Evolutionary conservation across 805 yeast species (phyloP).

Genomic region (Huiozyma naganishii): DNA sequence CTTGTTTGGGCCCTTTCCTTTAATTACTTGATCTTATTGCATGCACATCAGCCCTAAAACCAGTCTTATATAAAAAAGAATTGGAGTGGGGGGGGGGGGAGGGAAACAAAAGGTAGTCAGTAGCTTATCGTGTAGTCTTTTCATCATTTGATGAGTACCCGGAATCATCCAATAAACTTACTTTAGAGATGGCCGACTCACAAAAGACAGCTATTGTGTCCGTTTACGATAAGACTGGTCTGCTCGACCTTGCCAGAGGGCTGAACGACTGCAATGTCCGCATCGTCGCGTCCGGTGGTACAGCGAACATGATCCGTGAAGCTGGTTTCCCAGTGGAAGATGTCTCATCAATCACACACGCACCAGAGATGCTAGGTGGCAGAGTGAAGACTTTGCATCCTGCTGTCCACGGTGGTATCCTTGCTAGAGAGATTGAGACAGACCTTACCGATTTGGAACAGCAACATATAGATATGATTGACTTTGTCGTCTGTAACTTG

Average conservation of each 20-base stretch:
- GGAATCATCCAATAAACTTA: too few relatives aligned
- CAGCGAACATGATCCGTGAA: conserved; percentile 86
- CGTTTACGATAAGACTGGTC: conserved; percentile 94
- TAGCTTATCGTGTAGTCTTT: too few relatives aligned
- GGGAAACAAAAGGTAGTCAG: too few relatives aligned
- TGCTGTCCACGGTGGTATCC: conserved; percentile 94
- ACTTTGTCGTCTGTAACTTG: conserved; percentile 91
- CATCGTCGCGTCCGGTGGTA: conserved; percentile 93
- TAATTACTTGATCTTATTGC: too few relatives aligned
- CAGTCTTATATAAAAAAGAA: too few relatives aligned
- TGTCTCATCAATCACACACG: conserved; percentile 87
- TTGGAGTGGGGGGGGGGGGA: too few relatives aligned
- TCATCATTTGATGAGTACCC: too few relatives aligned
- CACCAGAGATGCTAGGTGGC: conserved; percentile 98
- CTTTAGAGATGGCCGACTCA: too few relatives aligned
- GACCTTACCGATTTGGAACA: conserved; percentile 80
- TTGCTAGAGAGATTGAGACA: conserved; percentile 82
- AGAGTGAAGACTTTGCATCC: conserved; percentile 97
- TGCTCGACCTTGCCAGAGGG: conserved; percentile 91
- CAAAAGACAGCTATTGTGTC: conserved; percentile 84
- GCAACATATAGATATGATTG: conserved; percentile 90
- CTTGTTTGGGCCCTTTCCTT: too few relatives aligned
- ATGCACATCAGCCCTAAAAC: too few relatives aligned
- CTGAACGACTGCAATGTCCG: conserved; percentile 78
- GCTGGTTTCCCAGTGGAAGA: conserved; percentile 97